Evolutionary conservation across 2,329 filamentous ascomycete species (phyloP).

Genomic region (Westerdykella ornata): DNA sequence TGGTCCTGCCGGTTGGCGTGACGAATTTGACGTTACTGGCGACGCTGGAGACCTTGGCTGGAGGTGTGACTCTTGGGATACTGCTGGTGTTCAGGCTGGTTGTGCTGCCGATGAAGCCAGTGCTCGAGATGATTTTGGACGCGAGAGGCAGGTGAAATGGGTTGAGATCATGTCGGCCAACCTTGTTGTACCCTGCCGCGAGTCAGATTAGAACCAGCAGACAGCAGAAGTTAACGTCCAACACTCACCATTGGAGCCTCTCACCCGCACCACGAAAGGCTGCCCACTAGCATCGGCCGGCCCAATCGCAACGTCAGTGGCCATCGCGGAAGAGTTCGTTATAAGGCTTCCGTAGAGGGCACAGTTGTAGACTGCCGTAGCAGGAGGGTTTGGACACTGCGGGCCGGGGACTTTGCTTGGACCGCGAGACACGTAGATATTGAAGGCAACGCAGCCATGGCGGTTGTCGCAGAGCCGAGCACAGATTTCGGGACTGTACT

Average conservation of each 20-base stretch:
- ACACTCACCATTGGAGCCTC: slow-evolving; percentile 14
- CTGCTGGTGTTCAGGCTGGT: too few relatives aligned
- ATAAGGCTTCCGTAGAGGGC: slow-evolving; percentile 9
- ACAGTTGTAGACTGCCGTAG: slow-evolving; percentile 10
- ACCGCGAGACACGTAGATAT: slow-evolving; percentile 16
- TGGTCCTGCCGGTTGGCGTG: too few relatives aligned
- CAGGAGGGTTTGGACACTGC: slow-evolving; percentile 13
- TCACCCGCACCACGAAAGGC: slow-evolving; percentile 8
- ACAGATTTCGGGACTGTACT: slow-evolving; percentile 6
- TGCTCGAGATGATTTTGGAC: too few relatives aligned
- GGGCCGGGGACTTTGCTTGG: slow-evolving; percentile 7
- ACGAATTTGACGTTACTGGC: too few relatives aligned
- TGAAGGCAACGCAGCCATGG: slow-evolving; percentile 11
- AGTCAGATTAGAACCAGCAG: too few relatives aligned
- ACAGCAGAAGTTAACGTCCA: background rate
- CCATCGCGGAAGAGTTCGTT: slow-evolving; percentile 2
- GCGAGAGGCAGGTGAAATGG: too few relatives aligned
- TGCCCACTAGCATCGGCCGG: slow-evolving; percentile 8
- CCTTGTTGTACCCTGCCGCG: too few relatives aligned
- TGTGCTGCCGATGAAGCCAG: too few relatives aligned
- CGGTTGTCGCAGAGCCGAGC: slow-evolving; percentile 5
- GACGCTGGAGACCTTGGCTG: too few relatives aligned
- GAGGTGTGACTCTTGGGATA: too few relatives aligned
- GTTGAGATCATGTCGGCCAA: too few relatives aligned
- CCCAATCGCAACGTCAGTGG: slow-evolving; percentile 8